These are phyloP conservation scores for Stentor coeruleus DNA, from an alignment of 73 alveolate species.

Conservation along the genomic window DNA sequence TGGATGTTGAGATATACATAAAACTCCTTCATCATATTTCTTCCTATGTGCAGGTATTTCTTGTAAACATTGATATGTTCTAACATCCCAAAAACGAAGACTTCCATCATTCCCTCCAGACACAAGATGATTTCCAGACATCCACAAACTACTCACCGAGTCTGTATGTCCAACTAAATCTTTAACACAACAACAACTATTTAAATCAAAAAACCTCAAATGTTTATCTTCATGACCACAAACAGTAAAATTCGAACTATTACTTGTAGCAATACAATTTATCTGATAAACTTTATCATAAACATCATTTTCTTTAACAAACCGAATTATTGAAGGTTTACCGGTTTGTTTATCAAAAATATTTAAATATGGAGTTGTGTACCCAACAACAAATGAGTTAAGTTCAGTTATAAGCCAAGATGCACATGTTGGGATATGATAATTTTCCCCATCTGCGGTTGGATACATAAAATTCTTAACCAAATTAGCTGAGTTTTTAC, in stretches of 20 bases:
- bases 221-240: not conserved
- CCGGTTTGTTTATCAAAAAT: not conserved
- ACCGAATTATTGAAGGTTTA: not conserved
- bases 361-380: not conserved
- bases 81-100: slow-evolving; percentile 1
- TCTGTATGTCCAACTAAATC: not conserved
- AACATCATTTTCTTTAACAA: not conserved
- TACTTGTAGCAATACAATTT: not conserved
- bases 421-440: not conserved
- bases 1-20: not conserved
- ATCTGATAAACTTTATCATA: not conserved
- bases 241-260: not conserved
- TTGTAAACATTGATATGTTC: not conserved
- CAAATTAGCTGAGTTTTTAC: not conserved
- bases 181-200: not conserved
- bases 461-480: not conserved
- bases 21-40: slow-evolving; percentile 5
- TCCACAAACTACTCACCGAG: not conserved
- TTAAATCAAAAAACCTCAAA: not conserved
- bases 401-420: not conserved
- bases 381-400: not conserved
- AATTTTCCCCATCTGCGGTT: not conserved
- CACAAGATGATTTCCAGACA: not conserved
- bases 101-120: slow-evolving; percentile 7
- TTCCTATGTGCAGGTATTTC: not conserved